A percentile compares a stretch with the other conserved stretches of the same genome.
Evolutionary conservation across 1,139 yeast genomes (phyloP).

Genomic region (Debaryomyces fabryi): DNA sequence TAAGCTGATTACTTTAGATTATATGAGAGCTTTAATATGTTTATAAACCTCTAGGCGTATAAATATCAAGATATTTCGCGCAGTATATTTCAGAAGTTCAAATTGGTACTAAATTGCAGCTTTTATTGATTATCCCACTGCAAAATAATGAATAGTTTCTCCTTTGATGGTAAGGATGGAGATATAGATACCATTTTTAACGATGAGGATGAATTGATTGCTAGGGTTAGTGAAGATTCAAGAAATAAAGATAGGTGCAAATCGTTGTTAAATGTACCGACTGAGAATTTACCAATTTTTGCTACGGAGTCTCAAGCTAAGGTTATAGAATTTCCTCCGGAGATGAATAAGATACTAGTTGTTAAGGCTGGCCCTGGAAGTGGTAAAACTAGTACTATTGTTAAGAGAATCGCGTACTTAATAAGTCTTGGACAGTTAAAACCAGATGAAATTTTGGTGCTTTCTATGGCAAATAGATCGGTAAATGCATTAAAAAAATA

Average conservation of each 20-base stretch:
- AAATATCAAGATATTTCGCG: not conserved
- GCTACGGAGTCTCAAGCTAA: constrained; percentile 39
- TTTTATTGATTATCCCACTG: not conserved
- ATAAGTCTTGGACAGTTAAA: constrained; percentile 37
- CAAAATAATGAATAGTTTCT: not conserved
- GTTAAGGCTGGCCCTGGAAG: constrained; percentile 76
- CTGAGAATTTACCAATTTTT: not conserved
- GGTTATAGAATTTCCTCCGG: constrained; percentile 39
- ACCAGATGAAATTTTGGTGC: constrained; percentile 60
- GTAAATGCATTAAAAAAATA: constrained; percentile 53
- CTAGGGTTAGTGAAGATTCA: not conserved
- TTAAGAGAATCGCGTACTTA: constrained; percentile 54
- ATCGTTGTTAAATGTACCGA: not conserved
- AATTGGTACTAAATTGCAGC: not conserved
- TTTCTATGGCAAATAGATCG: constrained; percentile 73
- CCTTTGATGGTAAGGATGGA: not conserved
- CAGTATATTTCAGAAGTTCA: not conserved
- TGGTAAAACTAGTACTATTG: constrained; percentile 70
- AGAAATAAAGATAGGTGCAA: not conserved
- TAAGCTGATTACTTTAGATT: not conserved
- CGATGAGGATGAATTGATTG: not conserved
- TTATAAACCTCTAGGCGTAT: not conserved
- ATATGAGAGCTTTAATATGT: not conserved
- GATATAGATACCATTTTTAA: not conserved
- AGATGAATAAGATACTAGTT: constrained; percentile 43